Conservation (phyloP, 192 early-diverging fungal genomes). For the Phycomyces blakesleeanus region DNA sequence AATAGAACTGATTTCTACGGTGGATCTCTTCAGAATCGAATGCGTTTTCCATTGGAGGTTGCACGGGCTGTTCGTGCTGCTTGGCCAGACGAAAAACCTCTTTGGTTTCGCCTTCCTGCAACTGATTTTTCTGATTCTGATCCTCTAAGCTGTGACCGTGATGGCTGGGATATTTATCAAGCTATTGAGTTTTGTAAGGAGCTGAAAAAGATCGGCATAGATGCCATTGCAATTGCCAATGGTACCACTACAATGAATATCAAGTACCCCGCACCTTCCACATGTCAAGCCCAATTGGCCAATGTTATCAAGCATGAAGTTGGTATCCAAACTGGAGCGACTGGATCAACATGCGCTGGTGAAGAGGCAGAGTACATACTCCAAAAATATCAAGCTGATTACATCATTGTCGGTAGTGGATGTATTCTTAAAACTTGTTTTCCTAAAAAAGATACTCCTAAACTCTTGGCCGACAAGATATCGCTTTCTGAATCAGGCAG, state of each 20-base stretch:
- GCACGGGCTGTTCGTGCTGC: slow-evolving; percentile 49
- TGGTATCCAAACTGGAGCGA: slow-evolving; percentile 55
- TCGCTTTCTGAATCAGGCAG: no score
- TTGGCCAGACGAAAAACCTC: slow-evolving; percentile 74
- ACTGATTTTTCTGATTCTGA: slow-evolving; percentile 63
- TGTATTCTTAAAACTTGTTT: slow-evolving; percentile 51
- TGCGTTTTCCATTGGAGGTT: slow-evolving; percentile 70
- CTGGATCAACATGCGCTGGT: slow-evolving; percentile 63
- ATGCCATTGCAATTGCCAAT: slow-evolving; percentile 74
- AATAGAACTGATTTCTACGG: slow-evolving; percentile 52
- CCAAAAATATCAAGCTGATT: slow-evolving; percentile 56
- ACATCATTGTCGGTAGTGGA: slow-evolving; percentile 63
- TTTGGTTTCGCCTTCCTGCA: slow-evolving; percentile 78
- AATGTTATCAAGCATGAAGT: slow-evolving; percentile 52
- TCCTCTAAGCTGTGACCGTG: slow-evolving; percentile 34
- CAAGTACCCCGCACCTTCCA: slow-evolving; percentile 5
- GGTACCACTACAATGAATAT: slow-evolving; percentile 49
- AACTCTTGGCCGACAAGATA: no score
- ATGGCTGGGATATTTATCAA: slow-evolving; percentile 71
- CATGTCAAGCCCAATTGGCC: slow-evolving; percentile 70
- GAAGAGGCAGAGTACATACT: slow-evolving; percentile 68
- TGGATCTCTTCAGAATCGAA: slow-evolving; percentile 82
- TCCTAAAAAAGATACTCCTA: no score
- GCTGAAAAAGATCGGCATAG: slow-evolving; percentile 64
- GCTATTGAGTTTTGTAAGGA: slow-evolving; percentile 53